Conservation (phyloP, 371 early-diverging fungal species). For the Syncephalastrum racemosum region DNA sequence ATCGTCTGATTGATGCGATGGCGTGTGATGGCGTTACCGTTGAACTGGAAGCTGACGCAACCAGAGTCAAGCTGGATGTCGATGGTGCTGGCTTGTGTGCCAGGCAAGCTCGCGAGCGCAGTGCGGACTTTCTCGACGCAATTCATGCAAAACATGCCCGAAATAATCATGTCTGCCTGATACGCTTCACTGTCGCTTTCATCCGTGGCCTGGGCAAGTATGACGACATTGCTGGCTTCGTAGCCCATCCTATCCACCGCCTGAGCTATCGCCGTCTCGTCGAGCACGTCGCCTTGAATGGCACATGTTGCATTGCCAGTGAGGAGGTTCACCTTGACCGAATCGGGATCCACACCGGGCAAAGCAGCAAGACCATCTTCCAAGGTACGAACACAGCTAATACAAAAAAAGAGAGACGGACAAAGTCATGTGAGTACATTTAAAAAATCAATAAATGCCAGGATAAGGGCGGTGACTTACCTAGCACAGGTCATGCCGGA, state of each 20-base stretch:
- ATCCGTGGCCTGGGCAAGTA: conserved; percentile 20
- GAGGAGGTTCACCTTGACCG: conserved; percentile 41
- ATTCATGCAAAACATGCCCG: conserved; percentile 71
- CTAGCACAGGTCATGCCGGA: conserved; percentile 79
- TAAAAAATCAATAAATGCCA: not conserved
- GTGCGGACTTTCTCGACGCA: conserved; percentile 62
- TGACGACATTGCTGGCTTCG: conserved; percentile 41
- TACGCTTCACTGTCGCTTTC: conserved; percentile 1
- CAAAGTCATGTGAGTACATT: not conserved
- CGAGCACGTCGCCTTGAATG: conserved; percentile 26
- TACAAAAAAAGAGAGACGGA: not conserved
- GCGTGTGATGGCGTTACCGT: conserved; percentile 29
- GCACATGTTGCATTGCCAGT: conserved; percentile 48
- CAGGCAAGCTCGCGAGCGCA: conserved; percentile 34
- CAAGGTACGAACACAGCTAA: conserved; percentile 68
- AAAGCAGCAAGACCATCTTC: conserved; percentile 55
- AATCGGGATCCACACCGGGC: conserved; percentile 55
- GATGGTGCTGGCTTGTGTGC: conserved; percentile 34
- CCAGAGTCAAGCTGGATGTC: conserved; percentile 49
- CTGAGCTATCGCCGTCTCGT: conserved; percentile 35
- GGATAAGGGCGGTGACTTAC: not conserved
- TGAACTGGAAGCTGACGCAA: conserved; percentile 40
- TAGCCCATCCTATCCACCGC: conserved; percentile 66
- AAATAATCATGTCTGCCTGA: conserved; percentile 37
- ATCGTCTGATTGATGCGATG: conserved; percentile 41